Conservation (phyloP, 257 asterid species). For the Schizonepeta tenuifolia region DNA sequence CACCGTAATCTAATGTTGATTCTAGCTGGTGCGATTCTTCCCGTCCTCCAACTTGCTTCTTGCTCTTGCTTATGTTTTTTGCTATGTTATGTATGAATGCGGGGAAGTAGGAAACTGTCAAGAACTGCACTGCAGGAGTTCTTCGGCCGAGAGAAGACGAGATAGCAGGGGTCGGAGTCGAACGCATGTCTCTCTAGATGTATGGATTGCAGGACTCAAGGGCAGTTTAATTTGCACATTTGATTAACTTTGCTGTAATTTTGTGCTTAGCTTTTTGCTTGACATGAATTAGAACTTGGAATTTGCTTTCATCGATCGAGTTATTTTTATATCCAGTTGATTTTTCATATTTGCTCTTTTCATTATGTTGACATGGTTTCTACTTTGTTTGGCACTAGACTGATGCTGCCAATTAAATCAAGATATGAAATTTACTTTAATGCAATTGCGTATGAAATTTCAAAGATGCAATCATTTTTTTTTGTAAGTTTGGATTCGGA, state of each 20-base stretch:
- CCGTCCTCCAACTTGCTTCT: neutral
- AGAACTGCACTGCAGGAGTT: neutral
- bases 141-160: neutral
- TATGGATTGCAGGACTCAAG: neutral
- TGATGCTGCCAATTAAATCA: neutral
- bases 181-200: neutral
- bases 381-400: neutral
- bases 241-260: slow-evolving; percentile 12
- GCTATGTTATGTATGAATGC: neutral
- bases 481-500: too few species aligned
- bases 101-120: neutral
- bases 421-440: neutral
- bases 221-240: neutral
- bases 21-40: slow-evolving; percentile 7
- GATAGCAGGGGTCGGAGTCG: slow-evolving; percentile 1
- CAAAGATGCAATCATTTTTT: too few species aligned
- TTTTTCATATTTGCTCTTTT: neutral
- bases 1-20: neutral
- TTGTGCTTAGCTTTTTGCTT: neutral
- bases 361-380: neutral
- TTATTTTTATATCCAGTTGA: neutral
- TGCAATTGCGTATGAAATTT: neutral
- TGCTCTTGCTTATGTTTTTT: neutral
- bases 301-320: neutral
- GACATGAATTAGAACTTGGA: neutral